Evolutionary conservation across 2,329 filamentous ascomycete genomes (phyloP), one percentile per base, ranked within the genome.

Genomic region (Aspergillus flavus): DNA sequence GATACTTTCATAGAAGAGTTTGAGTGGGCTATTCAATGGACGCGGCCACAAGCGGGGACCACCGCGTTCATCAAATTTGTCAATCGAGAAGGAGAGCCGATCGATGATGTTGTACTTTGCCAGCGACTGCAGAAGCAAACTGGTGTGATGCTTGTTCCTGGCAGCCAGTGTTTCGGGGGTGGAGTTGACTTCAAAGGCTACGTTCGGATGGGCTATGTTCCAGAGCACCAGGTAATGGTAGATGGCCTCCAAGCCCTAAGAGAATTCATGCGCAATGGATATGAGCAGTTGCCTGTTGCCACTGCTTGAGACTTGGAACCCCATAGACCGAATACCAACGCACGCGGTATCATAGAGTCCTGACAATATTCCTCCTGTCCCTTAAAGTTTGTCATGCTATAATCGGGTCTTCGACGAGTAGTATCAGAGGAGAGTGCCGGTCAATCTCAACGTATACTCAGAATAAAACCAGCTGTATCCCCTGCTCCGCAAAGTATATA

Each of bases 191-290:
- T 91, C 70, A 82, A 84, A 68, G 92, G 92, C 1, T 93, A 86
- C 75, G 88, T 95, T 16, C 83, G 92, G 64, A 83, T 95, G 59
- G 91, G 92, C 0, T 94, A 90, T 76, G 90, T 89, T 1, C 89
- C 87, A 70, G 84, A 89, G 67, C 92, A 89, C 1, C 82, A 86
- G 5, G 83, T 91, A 23, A 71, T 95, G 61, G 80, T 85, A 67
- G 84, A 88, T 66, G 91, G 86, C 0, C 72, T 95, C 70, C 82
- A 85, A 68, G 81, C 81, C 65, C 71, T 83, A 65, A 79, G 79
- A 52, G 72, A 79, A 59, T 87, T 86, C 66, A 79, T 87, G 76
- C 79, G 80, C 66, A 84, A 83, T 69, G 80, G 82, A 61, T 82
- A 82, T 68, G 83, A 85, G 65, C 80, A 82, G 67, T 70, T 87